Percentiles rank a stretch among this genome's conserved stretches.
These are phyloP conservation scores for Nevesoporus exiguus DNA, from an alignment of 768 basidiomycete genomes.

Conservation along the genomic window DNA sequence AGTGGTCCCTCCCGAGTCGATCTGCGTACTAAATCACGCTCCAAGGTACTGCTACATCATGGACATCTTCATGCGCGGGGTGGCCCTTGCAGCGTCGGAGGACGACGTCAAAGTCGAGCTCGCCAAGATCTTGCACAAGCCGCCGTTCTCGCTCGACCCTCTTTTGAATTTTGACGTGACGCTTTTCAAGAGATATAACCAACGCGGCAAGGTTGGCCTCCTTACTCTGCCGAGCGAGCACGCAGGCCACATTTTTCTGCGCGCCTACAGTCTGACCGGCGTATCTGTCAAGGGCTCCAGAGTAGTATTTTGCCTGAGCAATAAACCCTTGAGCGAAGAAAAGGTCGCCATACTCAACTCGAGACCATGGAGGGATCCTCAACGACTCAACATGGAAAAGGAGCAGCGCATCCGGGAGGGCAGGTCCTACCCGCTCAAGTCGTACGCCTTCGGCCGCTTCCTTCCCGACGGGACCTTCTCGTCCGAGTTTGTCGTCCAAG, in stretches of 20 bases:
- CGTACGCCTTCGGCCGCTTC: constrained; percentile 37
- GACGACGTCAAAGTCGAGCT: constrained; percentile 34
- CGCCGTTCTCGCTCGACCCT: constrained; percentile 28
- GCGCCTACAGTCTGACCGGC: constrained; percentile 24
- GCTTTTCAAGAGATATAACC: constrained; percentile 25
- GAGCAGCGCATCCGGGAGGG: constrained; percentile 23
- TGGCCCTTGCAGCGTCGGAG: constrained; percentile 25
- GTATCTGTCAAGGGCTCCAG: constrained; percentile 25
- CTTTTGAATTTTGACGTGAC: constrained; percentile 34
- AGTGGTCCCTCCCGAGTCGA: constrained; percentile 5
- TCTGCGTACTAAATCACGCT: not conserved
- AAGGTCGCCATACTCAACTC: constrained; percentile 24
- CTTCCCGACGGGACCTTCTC: constrained; percentile 34
- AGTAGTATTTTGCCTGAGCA: constrained; percentile 23
- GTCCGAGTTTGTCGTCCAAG: constrained; percentile 27
- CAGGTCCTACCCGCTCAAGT: constrained; percentile 19
- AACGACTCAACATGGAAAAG: constrained; percentile 20
- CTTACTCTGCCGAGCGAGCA: constrained; percentile 28
- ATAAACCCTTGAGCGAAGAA: constrained; percentile 18
- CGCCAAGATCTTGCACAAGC: constrained; percentile 32
- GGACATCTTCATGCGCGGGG: constrained; percentile 36
- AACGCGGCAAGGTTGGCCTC: constrained; percentile 28
- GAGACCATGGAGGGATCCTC: constrained; percentile 32
- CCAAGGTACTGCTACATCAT: constrained; percentile 18
- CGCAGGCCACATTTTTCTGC: constrained; percentile 25